These are phyloP conservation scores for Fusarium anguioides DNA, from an alignment of 2,329 filamentous ascomycete genomes.

Conservation along the genomic window DNA sequence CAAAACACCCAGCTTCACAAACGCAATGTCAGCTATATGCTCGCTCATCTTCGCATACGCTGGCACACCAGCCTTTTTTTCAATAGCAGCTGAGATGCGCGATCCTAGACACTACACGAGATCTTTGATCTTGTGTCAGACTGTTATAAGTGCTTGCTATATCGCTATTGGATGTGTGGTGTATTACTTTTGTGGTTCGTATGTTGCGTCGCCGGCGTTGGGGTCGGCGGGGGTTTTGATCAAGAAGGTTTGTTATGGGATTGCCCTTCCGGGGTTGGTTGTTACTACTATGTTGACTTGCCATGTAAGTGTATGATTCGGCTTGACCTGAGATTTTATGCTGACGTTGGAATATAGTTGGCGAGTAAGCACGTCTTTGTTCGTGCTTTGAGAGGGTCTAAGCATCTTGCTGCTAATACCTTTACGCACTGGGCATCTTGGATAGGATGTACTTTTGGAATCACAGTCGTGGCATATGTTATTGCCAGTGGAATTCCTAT, in stretches of 20 bases:
- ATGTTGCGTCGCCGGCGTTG: conserved; percentile 58
- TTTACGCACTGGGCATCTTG: conserved; percentile 46
- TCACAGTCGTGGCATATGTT: conserved; percentile 42
- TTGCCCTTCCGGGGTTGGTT: conserved; percentile 44
- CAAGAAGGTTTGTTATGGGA: conserved; percentile 57
- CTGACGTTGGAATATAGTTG: neutral
- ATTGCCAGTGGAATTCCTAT: conserved; percentile 35
- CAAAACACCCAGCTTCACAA: conserved; percentile 19
- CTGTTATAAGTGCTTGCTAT: conserved; percentile 47
- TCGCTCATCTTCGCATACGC: conserved; percentile 52
- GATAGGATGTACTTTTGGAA: conserved; percentile 44
- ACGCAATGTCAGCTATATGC: conserved; percentile 45
- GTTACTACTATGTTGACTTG: conserved; percentile 39
- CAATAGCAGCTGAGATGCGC: conserved; percentile 48
- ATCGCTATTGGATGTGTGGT: conserved; percentile 51
- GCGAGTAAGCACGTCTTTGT: conserved; percentile 16
- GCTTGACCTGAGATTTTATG: fast-evolving
- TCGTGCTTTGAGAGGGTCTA: conserved; percentile 38
- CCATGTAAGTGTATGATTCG: conserved; percentile 46
- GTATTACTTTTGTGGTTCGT: conserved; percentile 59
- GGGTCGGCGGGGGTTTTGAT: conserved; percentile 54
- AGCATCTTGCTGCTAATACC: conserved; percentile 45
- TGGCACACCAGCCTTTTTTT: conserved; percentile 50
- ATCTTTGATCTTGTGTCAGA: conserved; percentile 41
- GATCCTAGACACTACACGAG: conserved; percentile 41